Percentiles rank a stretch among this genome's conserved stretches.
Conservation (phyloP, 108 stramenopile species). For the Pelagomonas calceolata region DNA sequence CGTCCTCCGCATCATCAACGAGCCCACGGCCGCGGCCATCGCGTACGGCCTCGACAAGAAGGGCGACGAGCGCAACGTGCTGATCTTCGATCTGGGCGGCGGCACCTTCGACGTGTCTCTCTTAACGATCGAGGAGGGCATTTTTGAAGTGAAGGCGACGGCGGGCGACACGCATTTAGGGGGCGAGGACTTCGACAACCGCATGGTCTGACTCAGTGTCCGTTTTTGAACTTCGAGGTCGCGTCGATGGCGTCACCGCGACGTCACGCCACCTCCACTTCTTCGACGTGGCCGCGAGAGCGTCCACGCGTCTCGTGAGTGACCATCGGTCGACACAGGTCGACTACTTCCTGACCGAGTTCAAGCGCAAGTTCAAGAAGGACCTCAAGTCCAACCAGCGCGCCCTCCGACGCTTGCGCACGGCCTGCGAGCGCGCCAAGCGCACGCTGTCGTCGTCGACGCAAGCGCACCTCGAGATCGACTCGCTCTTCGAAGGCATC, state of each 20-base stretch:
- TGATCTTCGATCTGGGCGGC: conserved; percentile 97
- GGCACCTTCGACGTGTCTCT: conserved; percentile 95
- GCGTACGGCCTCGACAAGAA: conserved; percentile 95
- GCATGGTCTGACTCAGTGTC: too few species aligned
- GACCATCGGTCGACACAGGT: too few species aligned
- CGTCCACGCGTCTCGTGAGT: neutral
- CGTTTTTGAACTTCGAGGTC: too few species aligned
- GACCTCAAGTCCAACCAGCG: conserved; percentile 83
- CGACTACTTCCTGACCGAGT: conserved; percentile 87
- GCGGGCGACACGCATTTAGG: conserved; percentile 98
- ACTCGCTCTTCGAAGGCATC: conserved; percentile 95
- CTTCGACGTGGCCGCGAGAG: neutral
- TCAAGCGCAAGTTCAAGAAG: conserved; percentile 83
- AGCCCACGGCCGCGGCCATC: conserved; percentile 99
- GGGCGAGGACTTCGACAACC: conserved; percentile 99
- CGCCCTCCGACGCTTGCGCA: conserved; percentile 95
- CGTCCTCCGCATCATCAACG: conserved; percentile 99
- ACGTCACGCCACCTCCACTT: neutral
- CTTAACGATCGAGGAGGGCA: conserved; percentile 97
- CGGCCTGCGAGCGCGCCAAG: conserved; percentile 99
- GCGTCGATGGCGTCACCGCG: conserved; percentile 7
- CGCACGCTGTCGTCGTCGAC: conserved; percentile 94
- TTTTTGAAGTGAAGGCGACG: conserved; percentile 99
- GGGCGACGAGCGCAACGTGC: conserved; percentile 92
- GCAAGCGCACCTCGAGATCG: conserved; percentile 99